Conservation (phyloP, 495 filamentous ascomycete genomes). For the Aspergillus baeticus region DNA sequence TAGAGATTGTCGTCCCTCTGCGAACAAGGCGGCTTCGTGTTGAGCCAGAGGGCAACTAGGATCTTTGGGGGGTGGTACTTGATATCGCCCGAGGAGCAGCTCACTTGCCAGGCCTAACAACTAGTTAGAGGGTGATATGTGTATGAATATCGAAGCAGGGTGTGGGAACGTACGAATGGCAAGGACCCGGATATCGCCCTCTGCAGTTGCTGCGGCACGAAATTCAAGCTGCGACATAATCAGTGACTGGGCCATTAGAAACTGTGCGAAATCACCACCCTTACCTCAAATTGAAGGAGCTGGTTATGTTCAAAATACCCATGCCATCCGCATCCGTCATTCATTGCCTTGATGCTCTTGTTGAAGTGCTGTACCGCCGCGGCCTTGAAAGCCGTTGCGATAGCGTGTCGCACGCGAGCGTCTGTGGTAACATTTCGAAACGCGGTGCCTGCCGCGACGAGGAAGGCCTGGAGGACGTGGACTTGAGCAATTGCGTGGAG, state of each 20-base stretch:
- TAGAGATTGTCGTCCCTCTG: constrained; percentile 20
- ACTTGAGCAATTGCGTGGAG: constrained; percentile 31
- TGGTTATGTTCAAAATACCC: constrained; percentile 25
- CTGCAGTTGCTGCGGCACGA: constrained; percentile 18
- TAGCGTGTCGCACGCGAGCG: constrained; percentile 19
- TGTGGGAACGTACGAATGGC: constrained; percentile 20
- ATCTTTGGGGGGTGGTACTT: constrained; percentile 23
- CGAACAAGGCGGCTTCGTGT: constrained; percentile 32
- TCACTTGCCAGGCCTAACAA: constrained; percentile 34
- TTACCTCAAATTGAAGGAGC: constrained; percentile 27
- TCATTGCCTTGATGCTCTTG: constrained; percentile 17
- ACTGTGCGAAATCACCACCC: too few species aligned
- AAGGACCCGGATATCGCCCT: constrained; percentile 26
- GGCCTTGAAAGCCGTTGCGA: constrained; percentile 32
- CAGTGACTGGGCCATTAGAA: neutral
- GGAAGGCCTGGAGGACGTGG: constrained; percentile 30
- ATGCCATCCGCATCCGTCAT: constrained; percentile 23
- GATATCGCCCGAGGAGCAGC: constrained; percentile 35
- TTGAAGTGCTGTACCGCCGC: constrained; percentile 16
- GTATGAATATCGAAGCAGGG: neutral
- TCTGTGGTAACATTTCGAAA: constrained; percentile 14
- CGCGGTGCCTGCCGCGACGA: constrained; percentile 12
- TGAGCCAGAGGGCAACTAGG: constrained; percentile 24
- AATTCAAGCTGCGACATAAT: constrained; percentile 16
- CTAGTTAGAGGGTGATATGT: neutral